A percentile compares a stretch with the other conserved stretches of the same genome.
Conservation (phyloP, 2,329 filamentous ascomycete genomes). For the Colletotrichum sp. region DNA sequence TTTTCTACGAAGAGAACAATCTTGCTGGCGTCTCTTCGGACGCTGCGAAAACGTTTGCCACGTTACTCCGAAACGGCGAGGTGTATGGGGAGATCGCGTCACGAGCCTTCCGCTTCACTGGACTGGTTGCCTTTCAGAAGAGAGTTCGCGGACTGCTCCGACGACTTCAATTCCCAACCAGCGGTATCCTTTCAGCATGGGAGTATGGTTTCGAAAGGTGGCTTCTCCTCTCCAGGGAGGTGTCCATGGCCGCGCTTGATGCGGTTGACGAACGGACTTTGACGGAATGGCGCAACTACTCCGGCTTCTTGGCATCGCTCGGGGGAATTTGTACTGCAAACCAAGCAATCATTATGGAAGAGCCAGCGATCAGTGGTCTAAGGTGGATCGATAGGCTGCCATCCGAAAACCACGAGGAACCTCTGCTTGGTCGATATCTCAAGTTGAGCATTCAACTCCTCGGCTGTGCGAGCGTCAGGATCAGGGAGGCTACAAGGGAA, state of each 20-base stretch:
- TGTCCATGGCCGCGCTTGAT: slow-evolving; percentile 58
- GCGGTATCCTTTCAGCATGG: slow-evolving; percentile 73
- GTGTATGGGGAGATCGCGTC: slow-evolving; percentile 68
- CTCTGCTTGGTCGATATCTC: slow-evolving; percentile 64
- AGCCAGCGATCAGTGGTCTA: slow-evolving; percentile 60
- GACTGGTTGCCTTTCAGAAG: slow-evolving; percentile 73
- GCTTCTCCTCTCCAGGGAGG: slow-evolving; percentile 67
- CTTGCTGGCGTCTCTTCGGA: slow-evolving; percentile 58
- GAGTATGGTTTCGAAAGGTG: slow-evolving; percentile 69
- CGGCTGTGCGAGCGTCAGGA: slow-evolving; percentile 66
- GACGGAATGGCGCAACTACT: slow-evolving; percentile 72
- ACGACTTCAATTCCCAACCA: slow-evolving; percentile 65
- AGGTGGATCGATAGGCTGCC: slow-evolving; percentile 69
- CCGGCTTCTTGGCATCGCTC: slow-evolving; percentile 70
- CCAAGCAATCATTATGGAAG: slow-evolving; percentile 61
- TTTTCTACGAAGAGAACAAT: slow-evolving; percentile 67
- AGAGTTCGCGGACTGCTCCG: slow-evolving; percentile 64
- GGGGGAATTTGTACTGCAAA: slow-evolving; percentile 70
- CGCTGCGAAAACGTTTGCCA: slow-evolving; percentile 53
- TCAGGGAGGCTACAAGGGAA: slow-evolving; percentile 71
- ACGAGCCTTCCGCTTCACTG: slow-evolving; percentile 69
- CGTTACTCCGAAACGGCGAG: slow-evolving; percentile 64
- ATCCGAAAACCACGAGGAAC: slow-evolving; percentile 64
- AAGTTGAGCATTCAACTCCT: slow-evolving; percentile 69
- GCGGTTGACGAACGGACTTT: slow-evolving; percentile 60